Conservation (phyloP, 202 grass and related monocot genomes). For the Dendrocalamus latiflorus region DNA sequence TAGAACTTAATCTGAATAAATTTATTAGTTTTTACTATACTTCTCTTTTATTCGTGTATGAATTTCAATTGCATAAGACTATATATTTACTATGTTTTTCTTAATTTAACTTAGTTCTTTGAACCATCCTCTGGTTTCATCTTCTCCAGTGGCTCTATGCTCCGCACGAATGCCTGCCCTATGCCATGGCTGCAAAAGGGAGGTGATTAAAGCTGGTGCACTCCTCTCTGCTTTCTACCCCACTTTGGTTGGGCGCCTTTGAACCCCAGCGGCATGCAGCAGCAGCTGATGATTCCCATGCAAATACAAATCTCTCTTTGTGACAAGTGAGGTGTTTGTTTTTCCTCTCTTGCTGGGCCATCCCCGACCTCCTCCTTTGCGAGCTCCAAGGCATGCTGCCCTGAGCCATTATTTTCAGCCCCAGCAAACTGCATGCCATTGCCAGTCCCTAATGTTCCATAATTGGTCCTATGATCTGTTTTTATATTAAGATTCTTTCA, state of each 20-base stretch:
- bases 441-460: background rate
- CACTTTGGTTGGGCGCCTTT: conserved; percentile 11
- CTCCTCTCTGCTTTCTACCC: background rate
- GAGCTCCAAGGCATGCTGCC: conserved; percentile 51
- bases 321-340: background rate
- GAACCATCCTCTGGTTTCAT: too few species aligned
- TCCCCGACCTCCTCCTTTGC: background rate
- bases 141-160: background rate
- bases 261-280: conserved; percentile 29
- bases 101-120: too few species aligned
- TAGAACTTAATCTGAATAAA: too few species aligned
- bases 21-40: too few species aligned
- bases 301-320: conserved; percentile 37
- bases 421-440: background rate
- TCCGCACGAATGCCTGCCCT: conserved; percentile 21
- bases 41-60: too few species aligned
- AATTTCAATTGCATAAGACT: too few species aligned
- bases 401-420: conserved; percentile 9
- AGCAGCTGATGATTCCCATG: conserved; percentile 50
- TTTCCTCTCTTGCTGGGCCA: background rate
- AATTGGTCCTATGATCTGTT: background rate
- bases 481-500: background rate
- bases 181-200: conserved; percentile 15
- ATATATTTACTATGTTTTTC: too few species aligned
- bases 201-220: conserved; percentile 34